Base-by-base conservation (phyloP, 2,329 filamentous ascomycete species). In the Trichoderma cornu-damae region DNA sequence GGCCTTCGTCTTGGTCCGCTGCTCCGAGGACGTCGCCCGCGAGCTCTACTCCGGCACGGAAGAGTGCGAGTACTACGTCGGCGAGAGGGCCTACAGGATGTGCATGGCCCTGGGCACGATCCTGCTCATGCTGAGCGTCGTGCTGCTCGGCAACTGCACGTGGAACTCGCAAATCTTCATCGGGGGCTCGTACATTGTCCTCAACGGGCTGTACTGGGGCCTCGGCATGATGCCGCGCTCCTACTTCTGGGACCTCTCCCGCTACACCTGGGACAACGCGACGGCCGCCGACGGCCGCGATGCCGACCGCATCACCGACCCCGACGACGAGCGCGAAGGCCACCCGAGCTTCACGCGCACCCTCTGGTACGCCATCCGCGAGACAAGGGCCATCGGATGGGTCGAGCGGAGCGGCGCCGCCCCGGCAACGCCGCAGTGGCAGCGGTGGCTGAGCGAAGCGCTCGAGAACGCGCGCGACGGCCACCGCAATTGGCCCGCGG, bases 31-130 rank as follows among this genome's bases (percentile, higher is more conserved):
- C 30, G 78, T 86, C 2, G 79, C 82, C 1, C 75, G 83, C n/a
- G 83, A 86, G 65, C 74, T 86, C 0, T 86, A 85, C 68, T 77
- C 76, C 0, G 81, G 81, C 14, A 84, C 80, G 0, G 82, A 85
- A 62, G 77, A 81, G 63, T 86, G 83, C 67, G 65, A 77, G 26
- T 86, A 85, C 63, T 71, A 75, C 22, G 76, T 84, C 40, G 68
- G 69, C 3, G 73, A 69, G 26, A 70, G 65, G n/a, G 63, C 64
- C 1, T 83, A 84, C 65, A 76, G 79, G 18, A 66, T 73, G 0
- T 74, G 84, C 6, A 83, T 86, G 70, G 82, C 77, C 0, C 40
- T 79, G 2, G 82, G 80, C 32, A 86, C 83, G 7, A 75, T 82
- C 7, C 62, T 85, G 24, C 75, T 86, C 43, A 86, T 86, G 83